Evolutionary conservation across 805 yeast genomes (phyloP), one percentile per base, ranked within the genome.

Genomic region (Starmerella sp.): DNA sequence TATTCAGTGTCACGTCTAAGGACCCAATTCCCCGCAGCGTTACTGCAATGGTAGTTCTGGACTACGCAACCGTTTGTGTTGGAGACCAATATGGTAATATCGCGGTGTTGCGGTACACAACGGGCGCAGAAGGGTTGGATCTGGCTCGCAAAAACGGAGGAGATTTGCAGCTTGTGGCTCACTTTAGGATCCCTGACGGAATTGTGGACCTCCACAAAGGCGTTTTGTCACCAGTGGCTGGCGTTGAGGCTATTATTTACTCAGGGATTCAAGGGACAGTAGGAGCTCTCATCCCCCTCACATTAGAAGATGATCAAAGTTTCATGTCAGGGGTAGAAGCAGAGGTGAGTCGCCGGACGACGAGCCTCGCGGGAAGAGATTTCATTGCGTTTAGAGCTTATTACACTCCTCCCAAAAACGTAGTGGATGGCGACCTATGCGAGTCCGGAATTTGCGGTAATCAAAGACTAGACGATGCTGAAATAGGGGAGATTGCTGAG

Each of bases 21-120:
- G 97, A 93, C 68, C 67, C 75, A 0, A 69, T 83, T 39, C 74
- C 81, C 36, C 72, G 96, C 35, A 85, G 84, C 63, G 75, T 84
- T 4, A 83, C 95, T 0, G 62, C 81, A 2, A 61, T 84, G 44
- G 64, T 74, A 3, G 69, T 79, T 59, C 69, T 93, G 5, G 97
- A 93, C 66, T 77, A 80, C 58, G 81, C 80, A 54, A 88, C 96
- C 0, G 78, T 85, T 0, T 71, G 84, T 42, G 87, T 86, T 0
- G 96, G 96, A 13, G 97, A 93, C 66, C 83, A 82, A 64, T 88
- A 85, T 69, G 97, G 97, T 0, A 86, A 84, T 62, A 48, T 89
- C 0, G 81, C 83, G 68, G 77, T 86, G 0, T 69, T 87, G 42
- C 71, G 96, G 56, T 15, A 29, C 22, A 39, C 29, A 1, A 9